phyloP scores from a whole-genome alignment of 164 flowering plant species.

The Vitis riparia region DNA sequence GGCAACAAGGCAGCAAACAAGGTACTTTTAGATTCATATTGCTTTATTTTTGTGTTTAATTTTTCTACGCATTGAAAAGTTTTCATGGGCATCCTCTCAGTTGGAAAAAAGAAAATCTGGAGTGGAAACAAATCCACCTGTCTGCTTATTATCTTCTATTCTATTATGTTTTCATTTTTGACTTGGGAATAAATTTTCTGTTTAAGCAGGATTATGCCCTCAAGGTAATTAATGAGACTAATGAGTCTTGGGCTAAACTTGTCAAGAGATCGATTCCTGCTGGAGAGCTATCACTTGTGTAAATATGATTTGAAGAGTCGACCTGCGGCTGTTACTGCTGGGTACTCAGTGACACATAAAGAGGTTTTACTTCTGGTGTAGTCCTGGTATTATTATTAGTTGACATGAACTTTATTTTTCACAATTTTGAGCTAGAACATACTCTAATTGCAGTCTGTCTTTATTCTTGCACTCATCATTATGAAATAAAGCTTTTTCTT shows the following conservation, averaged over 20 bases:
- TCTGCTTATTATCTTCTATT: neutral
- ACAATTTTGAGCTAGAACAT: no score
- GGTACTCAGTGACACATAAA: neutral
- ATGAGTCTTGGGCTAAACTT: conserved; percentile 92
- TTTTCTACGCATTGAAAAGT: neutral
- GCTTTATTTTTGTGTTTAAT: neutral
- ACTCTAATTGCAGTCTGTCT: no score
- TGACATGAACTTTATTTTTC: neutral
- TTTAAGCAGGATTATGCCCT: conserved; percentile 78
- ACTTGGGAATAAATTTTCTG: neutral
- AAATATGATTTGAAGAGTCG: conserved; percentile 15
- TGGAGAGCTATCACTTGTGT: conserved; percentile 87
- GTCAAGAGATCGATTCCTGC: conserved; percentile 74
- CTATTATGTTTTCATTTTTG: neutral
- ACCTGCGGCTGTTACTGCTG: neutral
- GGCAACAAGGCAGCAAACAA: conserved; percentile 93
- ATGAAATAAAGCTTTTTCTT: no score
- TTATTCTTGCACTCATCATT: no score
- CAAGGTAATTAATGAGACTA: conserved; percentile 78
- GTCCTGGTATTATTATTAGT: neutral
- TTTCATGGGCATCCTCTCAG: neutral
- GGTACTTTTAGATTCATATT: conserved; percentile 37
- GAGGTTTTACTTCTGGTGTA: neutral
- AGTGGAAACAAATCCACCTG: no score
- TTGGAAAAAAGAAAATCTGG: no score